These are phyloP conservation scores for Tricharina praecox DNA, from an alignment of 495 filamentous ascomycete species.

Conservation along the genomic window DNA sequence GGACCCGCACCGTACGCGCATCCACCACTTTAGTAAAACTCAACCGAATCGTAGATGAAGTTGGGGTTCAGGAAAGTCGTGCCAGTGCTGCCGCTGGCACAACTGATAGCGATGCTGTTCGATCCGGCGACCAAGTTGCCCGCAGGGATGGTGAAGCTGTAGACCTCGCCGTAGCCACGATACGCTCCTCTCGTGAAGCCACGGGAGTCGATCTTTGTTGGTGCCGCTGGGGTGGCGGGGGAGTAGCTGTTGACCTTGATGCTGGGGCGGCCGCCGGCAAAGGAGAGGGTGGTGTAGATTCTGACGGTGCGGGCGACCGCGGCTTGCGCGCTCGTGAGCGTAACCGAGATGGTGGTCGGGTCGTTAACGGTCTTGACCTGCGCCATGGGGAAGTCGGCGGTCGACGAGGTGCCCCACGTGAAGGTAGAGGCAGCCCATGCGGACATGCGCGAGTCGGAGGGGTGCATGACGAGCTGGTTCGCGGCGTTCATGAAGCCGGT, in stretches of 20 bases:
- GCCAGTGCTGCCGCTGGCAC: slow-evolving; percentile 42
- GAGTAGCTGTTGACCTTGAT: slow-evolving; percentile 37
- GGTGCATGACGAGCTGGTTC: slow-evolving; percentile 50
- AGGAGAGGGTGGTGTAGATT: slow-evolving; percentile 47
- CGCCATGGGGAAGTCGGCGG: slow-evolving; percentile 46
- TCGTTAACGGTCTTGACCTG: slow-evolving; percentile 45
- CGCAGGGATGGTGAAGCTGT: slow-evolving; percentile 38
- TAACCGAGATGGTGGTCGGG: slow-evolving; percentile 45
- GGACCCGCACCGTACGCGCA: too few relatives aligned
- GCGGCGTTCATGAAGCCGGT: slow-evolving; percentile 49
- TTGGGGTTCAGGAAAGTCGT: slow-evolving; percentile 41
- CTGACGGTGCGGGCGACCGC: slow-evolving; percentile 40
- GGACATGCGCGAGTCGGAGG: slow-evolving; percentile 44
- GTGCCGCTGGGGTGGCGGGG: slow-evolving; percentile 34
- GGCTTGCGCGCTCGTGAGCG: slow-evolving; percentile 34
- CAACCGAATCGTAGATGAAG: slow-evolving; percentile 42
- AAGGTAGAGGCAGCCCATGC: slow-evolving; percentile 43
- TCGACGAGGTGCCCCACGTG: slow-evolving; percentile 37
- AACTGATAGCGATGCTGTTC: slow-evolving; percentile 47
- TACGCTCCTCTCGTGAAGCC: slow-evolving; percentile 51
- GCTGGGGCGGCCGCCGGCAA: slow-evolving; percentile 37
- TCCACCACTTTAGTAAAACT: slow-evolving; percentile 38
- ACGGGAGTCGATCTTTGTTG: slow-evolving; percentile 45
- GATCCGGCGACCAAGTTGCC: slow-evolving; percentile 39
- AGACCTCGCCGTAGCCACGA: slow-evolving; percentile 44